phyloP scores from a whole-genome alignment of 1,284 basidiomycete species.

The Ganoderma sinense region DNA sequence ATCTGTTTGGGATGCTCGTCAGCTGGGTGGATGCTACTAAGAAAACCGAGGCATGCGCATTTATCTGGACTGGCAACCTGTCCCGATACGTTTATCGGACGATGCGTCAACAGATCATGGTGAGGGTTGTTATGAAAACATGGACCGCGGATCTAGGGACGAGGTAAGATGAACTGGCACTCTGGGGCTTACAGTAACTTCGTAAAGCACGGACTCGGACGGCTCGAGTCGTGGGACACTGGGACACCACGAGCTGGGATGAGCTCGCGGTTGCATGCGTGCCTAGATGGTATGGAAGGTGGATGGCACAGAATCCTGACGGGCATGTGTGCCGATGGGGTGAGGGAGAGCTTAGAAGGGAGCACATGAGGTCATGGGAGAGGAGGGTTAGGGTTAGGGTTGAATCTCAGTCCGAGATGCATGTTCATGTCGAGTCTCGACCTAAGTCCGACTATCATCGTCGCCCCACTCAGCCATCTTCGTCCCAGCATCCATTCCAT shows the following conservation, averaged over 20 bases:
- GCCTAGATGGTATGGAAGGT: background rate
- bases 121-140: background rate
- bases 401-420: background rate
- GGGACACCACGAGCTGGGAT: background rate
- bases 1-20: background rate
- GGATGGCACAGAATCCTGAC: background rate
- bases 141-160: background rate
- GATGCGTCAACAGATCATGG: background rate
- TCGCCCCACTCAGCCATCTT: background rate
- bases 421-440: background rate
- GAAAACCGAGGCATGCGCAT: background rate
- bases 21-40: background rate
- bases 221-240: background rate
- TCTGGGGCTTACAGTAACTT: background rate
- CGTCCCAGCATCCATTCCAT: constrained; percentile 1
- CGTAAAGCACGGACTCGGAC: background rate
- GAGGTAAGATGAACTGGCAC: background rate
- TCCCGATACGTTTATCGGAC: background rate
- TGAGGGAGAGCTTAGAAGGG: background rate
- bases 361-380: too few relatives aligned
- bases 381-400: constrained; percentile 6
- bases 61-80: background rate
- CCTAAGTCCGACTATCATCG: too few relatives aligned
- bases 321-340: background rate
- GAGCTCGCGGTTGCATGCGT: background rate